Evolutionary conservation across 2,329 filamentous ascomycete species (phyloP), one percentile per base, ranked within the genome.

Genomic region (Stachybotrys echinatus): DNA sequence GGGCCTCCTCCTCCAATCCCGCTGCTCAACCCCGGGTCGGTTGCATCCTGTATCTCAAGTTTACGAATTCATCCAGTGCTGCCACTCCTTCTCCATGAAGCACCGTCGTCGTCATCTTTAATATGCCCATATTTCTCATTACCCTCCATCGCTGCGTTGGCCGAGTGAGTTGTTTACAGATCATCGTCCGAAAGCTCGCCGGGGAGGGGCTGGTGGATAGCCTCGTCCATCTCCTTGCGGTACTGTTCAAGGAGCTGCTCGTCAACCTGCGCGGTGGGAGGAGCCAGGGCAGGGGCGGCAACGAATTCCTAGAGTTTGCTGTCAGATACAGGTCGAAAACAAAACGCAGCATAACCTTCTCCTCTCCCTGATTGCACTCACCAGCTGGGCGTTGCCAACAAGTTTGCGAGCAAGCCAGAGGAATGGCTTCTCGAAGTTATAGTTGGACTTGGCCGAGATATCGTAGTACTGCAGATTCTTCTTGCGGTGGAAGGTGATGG

Each of bases 391-490:
- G 83, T 97, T 97, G 74, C 92, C 94, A 64, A 96, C 92, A 52
- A 99, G 86, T 86, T 99, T 99, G 74, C 94, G 87, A 63, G 92
- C 92, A 65, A 99, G 87, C 94, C 94, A 97, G 65, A 97, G 87
- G 89, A 99, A 97, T 57, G 92, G 92, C 85, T 97, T 99, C 87
- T 97, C 92, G 75, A 97, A 97, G 86, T 97, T 97, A 81, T 99
- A 97, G 84, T 97, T 97, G 69, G 92, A 96, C 83, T 97, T 99
- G 76, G 94, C 94, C 40, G 91, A 96, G 73, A 97, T 97, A 65
- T 97, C 94, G 83, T 99, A 99, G 85, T 97, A 99, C 79, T 99
- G 94, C 48, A 99, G 87, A 79, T 97, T 99, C 87, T 99, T 99
- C 89, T 99, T 99, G 78, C 94, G 90, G 84, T 99, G 94, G 89